A percentile compares a stretch with the other conserved stretches of the same genome.
Evolutionary conservation across 2,329 filamentous ascomycete species (phyloP).

Genomic region (Penicillium concentricum): DNA sequence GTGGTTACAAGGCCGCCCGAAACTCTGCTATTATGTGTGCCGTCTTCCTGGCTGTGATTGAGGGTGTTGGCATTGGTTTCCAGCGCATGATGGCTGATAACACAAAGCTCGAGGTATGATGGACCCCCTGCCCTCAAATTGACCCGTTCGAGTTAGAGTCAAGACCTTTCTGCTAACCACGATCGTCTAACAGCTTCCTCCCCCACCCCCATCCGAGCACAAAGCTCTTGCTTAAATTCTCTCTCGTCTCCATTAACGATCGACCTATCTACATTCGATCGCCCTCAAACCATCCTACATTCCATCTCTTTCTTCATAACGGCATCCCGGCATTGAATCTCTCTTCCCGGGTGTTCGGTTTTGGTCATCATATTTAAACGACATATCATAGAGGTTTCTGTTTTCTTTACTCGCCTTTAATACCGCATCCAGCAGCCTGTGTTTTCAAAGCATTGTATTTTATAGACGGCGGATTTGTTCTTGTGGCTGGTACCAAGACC

Average conservation of each 20-base stretch:
- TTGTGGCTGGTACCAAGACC: slow-evolving; percentile 18
- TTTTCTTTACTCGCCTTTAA: slow-evolving; percentile 24
- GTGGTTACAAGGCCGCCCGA: slow-evolving; percentile 84
- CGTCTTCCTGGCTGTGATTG: slow-evolving; percentile 89
- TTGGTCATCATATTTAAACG: slow-evolving; percentile 33
- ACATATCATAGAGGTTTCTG: slow-evolving; percentile 37
- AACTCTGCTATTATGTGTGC: slow-evolving; percentile 97
- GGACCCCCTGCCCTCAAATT: not conserved
- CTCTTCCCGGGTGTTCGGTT: slow-evolving; percentile 43
- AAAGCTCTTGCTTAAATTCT: slow-evolving; percentile 37
- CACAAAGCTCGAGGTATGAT: slow-evolving; percentile 67
- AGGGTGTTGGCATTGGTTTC: slow-evolving; percentile 95
- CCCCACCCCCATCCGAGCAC: slow-evolving; percentile 35
- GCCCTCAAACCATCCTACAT: slow-evolving; percentile 12
- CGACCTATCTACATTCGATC: slow-evolving; percentile 9
- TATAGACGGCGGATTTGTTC: slow-evolving; percentile 26
- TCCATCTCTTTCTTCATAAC: slow-evolving; percentile 22
- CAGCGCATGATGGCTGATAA: slow-evolving; percentile 90
- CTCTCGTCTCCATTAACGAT: not conserved
- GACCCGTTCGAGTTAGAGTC: not conserved
- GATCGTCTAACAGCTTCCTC: slow-evolving; percentile 28
- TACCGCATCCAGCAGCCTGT: slow-evolving; percentile 23
- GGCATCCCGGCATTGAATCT: slow-evolving; percentile 30
- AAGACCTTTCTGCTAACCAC: not conserved
- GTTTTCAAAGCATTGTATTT: slow-evolving; percentile 29